Evolutionary conservation across 768 basidiomycete species (phyloP), one percentile per base, ranked within the genome.

Genomic region (Hypsizygus marmoreus): DNA sequence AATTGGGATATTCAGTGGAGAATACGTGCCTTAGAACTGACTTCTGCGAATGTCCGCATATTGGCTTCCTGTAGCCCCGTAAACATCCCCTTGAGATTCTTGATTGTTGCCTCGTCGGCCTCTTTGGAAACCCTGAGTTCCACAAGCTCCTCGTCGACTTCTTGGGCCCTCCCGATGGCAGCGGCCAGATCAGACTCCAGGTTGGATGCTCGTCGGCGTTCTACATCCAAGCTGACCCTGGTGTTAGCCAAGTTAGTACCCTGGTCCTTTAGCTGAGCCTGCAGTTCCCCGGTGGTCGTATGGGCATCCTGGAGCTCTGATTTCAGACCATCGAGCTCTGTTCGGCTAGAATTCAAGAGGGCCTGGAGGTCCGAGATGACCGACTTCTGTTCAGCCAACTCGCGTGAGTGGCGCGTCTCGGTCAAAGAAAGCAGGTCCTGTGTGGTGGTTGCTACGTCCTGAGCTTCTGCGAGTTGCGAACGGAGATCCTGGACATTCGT

Each of bases 11-110:
- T 33, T 8, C 5, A 26, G 8, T 22, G 16, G 20, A 19, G 16
- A 19, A n/a, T 20, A 25, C 68, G 39, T 50, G 74, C 73, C 68
- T 69, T 65, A 30, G 59, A 54, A 32, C 70, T 66, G 28, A 72
- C 40, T 49, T 68, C 67, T 16, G 56, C 58, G 45, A 75, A 53
- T 23, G 59, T 62, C 17, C 66, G 58, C 54, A 60, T 52, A 47
- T 75, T 70, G 6, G 51, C 45, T n/a, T 67, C 60, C 11, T 60
- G 63, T 38, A 72, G 50, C 25, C 54, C 52, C 16, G 58, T 56
- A 41, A 69, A 69, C 8, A 57, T 49, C 0, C 56, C 53, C 45
- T 66, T 67, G 44, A 76, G 58, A 13, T 43, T 55, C 24, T 60
- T 50, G 19, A 76, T 72, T 4, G 63, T 70, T 24, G 40, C 49